A percentile compares a stretch with the other conserved stretches of the same genome.
phyloP scores from a whole-genome alignment of 2,329 filamentous ascomycete genomes.

The Fusarium equiseti region DNA sequence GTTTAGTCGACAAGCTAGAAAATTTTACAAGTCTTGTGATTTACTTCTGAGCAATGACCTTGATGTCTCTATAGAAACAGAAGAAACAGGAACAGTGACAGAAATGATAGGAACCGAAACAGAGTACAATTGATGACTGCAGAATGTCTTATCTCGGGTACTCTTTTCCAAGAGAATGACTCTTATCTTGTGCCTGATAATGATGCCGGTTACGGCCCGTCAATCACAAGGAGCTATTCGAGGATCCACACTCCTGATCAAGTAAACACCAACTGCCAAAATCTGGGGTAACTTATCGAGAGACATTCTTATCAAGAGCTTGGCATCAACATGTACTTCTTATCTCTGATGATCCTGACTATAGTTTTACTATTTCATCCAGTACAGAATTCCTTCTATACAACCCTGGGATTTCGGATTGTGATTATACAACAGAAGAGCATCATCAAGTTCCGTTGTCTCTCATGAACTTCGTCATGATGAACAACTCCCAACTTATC shows the following conservation, averaged over 20 bases:
- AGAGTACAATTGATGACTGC: background rate
- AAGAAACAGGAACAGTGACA: background rate
- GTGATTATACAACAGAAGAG: too few relatives aligned
- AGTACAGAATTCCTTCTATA: too few relatives aligned
- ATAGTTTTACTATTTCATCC: too few relatives aligned
- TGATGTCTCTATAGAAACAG: background rate
- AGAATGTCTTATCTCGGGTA: background rate
- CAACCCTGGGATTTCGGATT: too few relatives aligned
- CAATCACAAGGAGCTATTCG: conserved; percentile 27
- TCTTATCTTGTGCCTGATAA: conserved; percentile 25
- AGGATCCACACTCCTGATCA: conserved; percentile 32
- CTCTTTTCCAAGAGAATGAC: background rate
- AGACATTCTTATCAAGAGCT: conserved; percentile 14
- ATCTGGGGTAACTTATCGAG: conserved; percentile 28
- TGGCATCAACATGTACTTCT: background rate
- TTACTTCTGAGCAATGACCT: conserved; percentile 1
- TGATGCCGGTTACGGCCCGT: conserved; percentile 13
- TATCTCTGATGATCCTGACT: background rate
- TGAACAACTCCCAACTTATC: background rate
- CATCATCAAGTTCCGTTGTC: background rate
- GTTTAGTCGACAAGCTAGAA: conserved; percentile 27
- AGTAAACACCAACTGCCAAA: conserved; percentile 28
- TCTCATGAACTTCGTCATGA: background rate
- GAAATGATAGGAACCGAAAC: background rate
- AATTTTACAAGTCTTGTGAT: conserved; percentile 27